Evolutionary conservation across 176 grass and related monocot genomes (phyloP).

Genomic region (Musa troglodytarum): DNA sequence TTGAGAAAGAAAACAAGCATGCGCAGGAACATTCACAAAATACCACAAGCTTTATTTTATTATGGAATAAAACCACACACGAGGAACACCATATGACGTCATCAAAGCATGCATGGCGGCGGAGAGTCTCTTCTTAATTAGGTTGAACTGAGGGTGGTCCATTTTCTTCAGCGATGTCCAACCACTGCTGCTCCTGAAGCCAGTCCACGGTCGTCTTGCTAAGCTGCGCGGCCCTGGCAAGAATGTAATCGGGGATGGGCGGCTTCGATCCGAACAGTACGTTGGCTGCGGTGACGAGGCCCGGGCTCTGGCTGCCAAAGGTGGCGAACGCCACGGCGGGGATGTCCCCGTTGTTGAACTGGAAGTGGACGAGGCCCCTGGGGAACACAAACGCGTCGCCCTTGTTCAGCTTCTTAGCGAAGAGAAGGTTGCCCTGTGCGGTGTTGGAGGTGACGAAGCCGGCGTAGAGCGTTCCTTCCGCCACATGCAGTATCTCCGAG

Average conservation of each 20-base stretch:
- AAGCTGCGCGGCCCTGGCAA: slow-evolving; percentile 37
- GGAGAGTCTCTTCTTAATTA: too few species aligned
- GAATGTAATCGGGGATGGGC: slow-evolving; percentile 19
- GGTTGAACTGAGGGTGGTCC: too few species aligned
- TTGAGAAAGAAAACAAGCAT: too few species aligned
- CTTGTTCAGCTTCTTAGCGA: slow-evolving; percentile 16
- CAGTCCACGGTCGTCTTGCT: slow-evolving; percentile 11
- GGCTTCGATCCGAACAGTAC: slow-evolving; percentile 21
- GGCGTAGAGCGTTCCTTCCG: slow-evolving; percentile 26
- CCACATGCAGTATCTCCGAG: slow-evolving; percentile 19
- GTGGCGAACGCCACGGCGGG: slow-evolving; percentile 20
- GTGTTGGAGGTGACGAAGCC: slow-evolving; percentile 32
- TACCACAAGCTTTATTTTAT: too few species aligned
- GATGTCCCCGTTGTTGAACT: slow-evolving; percentile 16
- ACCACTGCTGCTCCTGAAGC: slow-evolving; percentile 11
- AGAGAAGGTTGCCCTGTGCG: slow-evolving; percentile 24
- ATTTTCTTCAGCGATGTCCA: background rate
- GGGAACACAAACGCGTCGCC: slow-evolving; percentile 39
- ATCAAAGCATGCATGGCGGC: too few species aligned
- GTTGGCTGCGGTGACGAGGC: slow-evolving; percentile 11
- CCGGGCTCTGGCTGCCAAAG: slow-evolving; percentile 37
- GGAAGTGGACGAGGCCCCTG: slow-evolving; percentile 32
- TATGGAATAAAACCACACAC: too few species aligned
- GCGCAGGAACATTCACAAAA: too few species aligned
- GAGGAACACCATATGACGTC: too few species aligned